Evolutionary conservation across 345 rosid species (phyloP), one percentile per base, ranked within the genome.

Genomic region (Noccaea bulbosa): DNA sequence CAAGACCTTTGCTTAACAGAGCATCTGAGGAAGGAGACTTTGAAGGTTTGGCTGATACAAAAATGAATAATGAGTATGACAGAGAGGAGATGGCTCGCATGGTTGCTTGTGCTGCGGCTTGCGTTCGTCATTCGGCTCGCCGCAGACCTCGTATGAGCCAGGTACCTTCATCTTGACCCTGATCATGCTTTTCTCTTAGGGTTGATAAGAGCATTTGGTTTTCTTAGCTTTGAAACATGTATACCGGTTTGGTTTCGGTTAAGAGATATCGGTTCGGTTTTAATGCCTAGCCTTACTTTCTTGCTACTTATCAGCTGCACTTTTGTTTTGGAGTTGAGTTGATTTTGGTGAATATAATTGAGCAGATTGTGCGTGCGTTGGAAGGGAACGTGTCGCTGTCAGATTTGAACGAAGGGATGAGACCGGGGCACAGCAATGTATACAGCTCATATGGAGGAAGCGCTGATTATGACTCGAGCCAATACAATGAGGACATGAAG

Each of bases 91-190:
- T 91, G 90, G 82, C 79, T 76, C 84, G 88, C 22, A 83, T 92
- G 94, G 81, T 89, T 68, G 84, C 92, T 46, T 89, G 92, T 75
- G 94, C 98, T 69, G 96, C 96, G 5, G 93, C 92, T 51, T 86
- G 90, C 37, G 87, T 89, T 56, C 93, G 88, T 15, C 96, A 92
- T 78, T 89, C 97, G 53, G 97, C 93, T 53, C 80, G 84, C 5
- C 89, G 87, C 30, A 81, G 97, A 44, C 96, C 97, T 49, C 84
- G 83, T 43, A 86, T 84, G 91, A 89, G 88, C 75, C 93, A 88
- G 91, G 97, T 89, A 80, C 76, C 65, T 46, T 69, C 4, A 12
- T 37, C 30, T 44, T 33, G 6, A 49, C 38, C 15, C 4, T 4
- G 22, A 4, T 20, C 33, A 43, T 35, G 24, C 30, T 54, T 72